Base-by-base conservation (phyloP, 2,329 filamentous ascomycete genomes). In the Microdochium trichocladiopsis region DNA sequence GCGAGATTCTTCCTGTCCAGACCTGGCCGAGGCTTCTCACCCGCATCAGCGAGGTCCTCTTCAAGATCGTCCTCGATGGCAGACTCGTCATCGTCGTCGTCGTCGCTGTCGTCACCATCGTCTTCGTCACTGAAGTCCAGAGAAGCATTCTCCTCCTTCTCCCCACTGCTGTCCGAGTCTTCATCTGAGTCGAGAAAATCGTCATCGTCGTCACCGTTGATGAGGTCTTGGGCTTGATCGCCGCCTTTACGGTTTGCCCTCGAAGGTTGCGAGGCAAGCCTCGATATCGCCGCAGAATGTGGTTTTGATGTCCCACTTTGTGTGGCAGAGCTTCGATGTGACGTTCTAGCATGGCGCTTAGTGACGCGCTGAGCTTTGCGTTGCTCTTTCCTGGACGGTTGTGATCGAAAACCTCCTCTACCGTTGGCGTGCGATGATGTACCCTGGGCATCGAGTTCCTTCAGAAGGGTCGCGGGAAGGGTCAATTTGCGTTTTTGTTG, bases 381-480 rank as follows among this genome's bases (percentile, higher is more conserved):
- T 52, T 64, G 63, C 16, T 66, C 63, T 56, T 61, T 66, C 51
- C 65, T 61, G 9, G 65, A 65, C 25, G 52, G 53, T 31, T 62
- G 62, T 31, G 55, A 58, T 47, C 50, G 4, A 51, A 43, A 22
- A 58, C 52, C 23, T 53, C 57, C 24, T 55, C 55, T 28, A 52
- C 49, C 21, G 25, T 50, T n/a, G n/a, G n/a, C n/a, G n/a, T n/a
- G n/a, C n/a, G 36, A n/a, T 56, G 51, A 9, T 16, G 54, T 53
- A 48, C 52, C 51, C 54, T 69, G 60, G 21, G 62, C 61, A 18
- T 68, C 73, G 18, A 79, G 61, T 58, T 78, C 68, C 50, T 72
- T 70, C 33, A 78, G 64, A 6, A 79, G 60, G 31, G 66, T 61
- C 24, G 66, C 66, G 2, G 76, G 75, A 4, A 79, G 63, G 45